Evolutionary conservation across 768 basidiomycete species (phyloP), one percentile per base, ranked within the genome.

Genomic region (Mycena rosella): DNA sequence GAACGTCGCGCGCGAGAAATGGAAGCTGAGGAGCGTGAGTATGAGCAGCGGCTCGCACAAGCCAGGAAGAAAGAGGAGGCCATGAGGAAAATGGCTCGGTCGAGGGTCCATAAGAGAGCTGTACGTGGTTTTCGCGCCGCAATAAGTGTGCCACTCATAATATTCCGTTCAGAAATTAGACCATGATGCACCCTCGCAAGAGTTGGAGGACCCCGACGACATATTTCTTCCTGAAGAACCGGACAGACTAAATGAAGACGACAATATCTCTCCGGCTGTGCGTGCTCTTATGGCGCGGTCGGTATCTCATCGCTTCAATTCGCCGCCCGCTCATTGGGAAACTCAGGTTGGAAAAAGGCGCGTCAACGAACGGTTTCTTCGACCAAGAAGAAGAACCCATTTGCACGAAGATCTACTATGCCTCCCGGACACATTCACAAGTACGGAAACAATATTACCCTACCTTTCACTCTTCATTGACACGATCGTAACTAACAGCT

Each of bases 381-480:
- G 73, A 78, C 26, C 75, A 74, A 17, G 79, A 78, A 60, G 81
- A 81, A 49, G 90, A 90, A 63, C 84, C 85, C 18, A 84, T 85
- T 5, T 93, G 91, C 74, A 91, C 88, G 40, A 93, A 95, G 83
- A 91, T 99, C 67, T 98, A 89, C 77, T 98, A 96, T 74, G 93
- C 96, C 0, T 99, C 98, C 0, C 86, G 97, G 34, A 99, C 97
- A 0, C 97, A 99, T 79, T 96, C 96, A 2, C 97, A n/a, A n/a
- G n/a, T n/a, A n/a, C n/a, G n/a, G n/a, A n/a, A n/a, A n/a, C n/a
- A n/a, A n/a, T n/a, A n/a, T n/a, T n/a, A n/a, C n/a, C n/a, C n/a
- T n/a, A n/a, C n/a, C n/a, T n/a, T n/a, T n/a, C n/a, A n/a, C n/a
- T n/a, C n/a, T n/a, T n/a, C n/a, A n/a, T n/a, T n/a, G n/a, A n/a